Evolutionary conservation across 495 filamentous ascomycete species (phyloP).

Genomic region (Niebla homalea): DNA sequence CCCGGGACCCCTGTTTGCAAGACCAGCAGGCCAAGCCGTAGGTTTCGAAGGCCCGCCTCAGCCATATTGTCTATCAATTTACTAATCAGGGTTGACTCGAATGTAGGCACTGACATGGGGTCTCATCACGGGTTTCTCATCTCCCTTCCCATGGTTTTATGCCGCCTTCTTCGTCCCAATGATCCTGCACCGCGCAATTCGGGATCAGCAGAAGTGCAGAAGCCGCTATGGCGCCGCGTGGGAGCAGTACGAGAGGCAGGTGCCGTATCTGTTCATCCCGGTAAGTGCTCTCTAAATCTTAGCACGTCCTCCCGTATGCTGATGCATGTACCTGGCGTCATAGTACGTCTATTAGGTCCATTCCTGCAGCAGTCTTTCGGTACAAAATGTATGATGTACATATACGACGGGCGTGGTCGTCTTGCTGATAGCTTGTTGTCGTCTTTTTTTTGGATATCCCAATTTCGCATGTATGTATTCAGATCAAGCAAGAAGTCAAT

Average conservation of each 20-base stretch:
- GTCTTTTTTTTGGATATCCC: too few species aligned
- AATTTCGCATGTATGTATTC: too few species aligned
- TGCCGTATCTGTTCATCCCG: constrained; percentile 93
- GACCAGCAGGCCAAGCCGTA: too few species aligned
- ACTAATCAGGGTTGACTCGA: neutral
- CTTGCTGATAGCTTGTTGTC: too few species aligned
- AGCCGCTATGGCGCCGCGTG: constrained; percentile 87
- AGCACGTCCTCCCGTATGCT: too few species aligned
- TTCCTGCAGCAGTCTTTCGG: too few species aligned
- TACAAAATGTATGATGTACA: too few species aligned
- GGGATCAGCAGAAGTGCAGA: constrained; percentile 75
- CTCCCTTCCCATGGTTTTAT: constrained; percentile 96
- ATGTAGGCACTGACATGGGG: constrained; percentile 42
- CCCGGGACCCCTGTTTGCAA: neutral
- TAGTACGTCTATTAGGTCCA: too few species aligned
- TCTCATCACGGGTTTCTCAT: constrained; percentile 51
- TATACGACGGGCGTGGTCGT: too few species aligned
- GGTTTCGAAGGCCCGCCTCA: constrained; percentile 36
- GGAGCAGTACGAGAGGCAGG: constrained; percentile 73
- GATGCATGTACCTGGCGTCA: too few species aligned
- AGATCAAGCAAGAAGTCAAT: too few species aligned
- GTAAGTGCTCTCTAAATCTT: constrained; percentile 45
- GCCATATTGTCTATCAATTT: too few species aligned
- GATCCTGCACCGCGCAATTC: constrained; percentile 77
- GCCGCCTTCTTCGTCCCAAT: constrained; percentile 80